Percentiles rank a stretch among this genome's conserved stretches.
Conservation (phyloP, 306 rosid genomes). For the Senna tora region DNA sequence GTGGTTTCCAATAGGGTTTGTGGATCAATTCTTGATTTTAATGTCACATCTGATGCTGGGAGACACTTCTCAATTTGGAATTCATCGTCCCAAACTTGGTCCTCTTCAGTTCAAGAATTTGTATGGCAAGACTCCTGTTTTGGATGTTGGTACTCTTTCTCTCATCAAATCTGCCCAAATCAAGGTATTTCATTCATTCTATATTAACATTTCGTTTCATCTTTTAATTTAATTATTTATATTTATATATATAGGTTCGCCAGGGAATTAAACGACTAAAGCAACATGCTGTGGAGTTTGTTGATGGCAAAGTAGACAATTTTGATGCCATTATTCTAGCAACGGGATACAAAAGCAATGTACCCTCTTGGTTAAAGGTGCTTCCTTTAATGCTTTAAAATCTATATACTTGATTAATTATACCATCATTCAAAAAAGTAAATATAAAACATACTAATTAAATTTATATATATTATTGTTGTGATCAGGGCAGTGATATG, state of each 20-base stretch:
- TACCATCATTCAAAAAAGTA: too few relatives aligned
- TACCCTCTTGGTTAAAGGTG: conserved; percentile 76
- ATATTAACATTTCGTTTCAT: too few relatives aligned
- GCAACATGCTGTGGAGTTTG: conserved; percentile 58
- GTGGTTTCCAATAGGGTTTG: conserved; percentile 66
- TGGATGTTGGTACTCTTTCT: conserved; percentile 80
- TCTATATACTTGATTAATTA: too few relatives aligned
- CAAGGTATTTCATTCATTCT: too few relatives aligned
- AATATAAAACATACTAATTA: too few relatives aligned
- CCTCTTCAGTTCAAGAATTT: conserved; percentile 71
- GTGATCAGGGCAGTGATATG: conserved; percentile 55
- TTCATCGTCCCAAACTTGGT: conserved; percentile 74
- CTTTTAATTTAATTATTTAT: too few relatives aligned
- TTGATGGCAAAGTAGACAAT: conserved; percentile 58
- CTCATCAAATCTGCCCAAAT: conserved; percentile 64
- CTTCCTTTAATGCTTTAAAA: too few relatives aligned
- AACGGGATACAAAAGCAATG: conserved; percentile 76
- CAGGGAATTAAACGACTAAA: conserved; percentile 53
- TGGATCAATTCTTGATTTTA: conserved; percentile 67
- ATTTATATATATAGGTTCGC: conserved; percentile 66
- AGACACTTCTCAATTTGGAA: conserved; percentile 68
- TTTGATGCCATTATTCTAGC: conserved; percentile 73
- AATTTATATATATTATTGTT: too few relatives aligned
- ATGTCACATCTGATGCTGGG: conserved; percentile 68
- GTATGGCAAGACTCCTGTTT: conserved; percentile 81